phyloP scores from a whole-genome alignment of 192 early-diverging fungal genomes.

The Linnemannia schmuckeri region DNA sequence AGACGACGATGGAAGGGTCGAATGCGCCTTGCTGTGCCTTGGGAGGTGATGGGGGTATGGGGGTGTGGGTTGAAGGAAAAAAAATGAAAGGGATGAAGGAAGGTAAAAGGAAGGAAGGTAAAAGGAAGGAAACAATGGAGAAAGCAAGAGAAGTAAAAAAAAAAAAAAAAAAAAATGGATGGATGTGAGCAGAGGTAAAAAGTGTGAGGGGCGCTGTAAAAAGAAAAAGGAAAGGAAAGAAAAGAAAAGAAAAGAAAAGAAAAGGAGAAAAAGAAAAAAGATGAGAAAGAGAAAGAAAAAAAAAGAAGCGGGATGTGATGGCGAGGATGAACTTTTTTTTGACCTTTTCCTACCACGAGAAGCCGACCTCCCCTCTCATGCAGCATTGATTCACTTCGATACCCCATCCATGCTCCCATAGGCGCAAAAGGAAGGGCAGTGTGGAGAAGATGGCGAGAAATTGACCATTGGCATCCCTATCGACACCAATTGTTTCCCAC shows the following conservation, averaged over 20 bases:
- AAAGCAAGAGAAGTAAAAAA: background rate
- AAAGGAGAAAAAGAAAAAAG: background rate
- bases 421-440: too few relatives aligned
- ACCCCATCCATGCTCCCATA: too few relatives aligned
- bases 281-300: background rate
- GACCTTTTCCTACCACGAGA: too few relatives aligned
- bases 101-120: background rate
- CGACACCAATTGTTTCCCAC: too few relatives aligned
- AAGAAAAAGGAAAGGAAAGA: background rate
- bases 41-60: background rate
- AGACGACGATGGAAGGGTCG: background rate
- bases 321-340: background rate
- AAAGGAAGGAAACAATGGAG: background rate
- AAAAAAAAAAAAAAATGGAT: background rate
- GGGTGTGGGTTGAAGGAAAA: background rate
- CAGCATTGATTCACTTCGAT: too few relatives aligned
- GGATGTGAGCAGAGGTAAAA: background rate
- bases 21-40: background rate
- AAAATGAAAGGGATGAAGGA: background rate
- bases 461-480: too few relatives aligned
- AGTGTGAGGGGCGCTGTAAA: background rate
- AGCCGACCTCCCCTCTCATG: too few relatives aligned
- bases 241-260: background rate
- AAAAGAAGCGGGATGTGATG: background rate
- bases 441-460: too few relatives aligned